Conservation (phyloP, 352 stramenopile genomes). For the Phytophthora pinifolia region DNA sequence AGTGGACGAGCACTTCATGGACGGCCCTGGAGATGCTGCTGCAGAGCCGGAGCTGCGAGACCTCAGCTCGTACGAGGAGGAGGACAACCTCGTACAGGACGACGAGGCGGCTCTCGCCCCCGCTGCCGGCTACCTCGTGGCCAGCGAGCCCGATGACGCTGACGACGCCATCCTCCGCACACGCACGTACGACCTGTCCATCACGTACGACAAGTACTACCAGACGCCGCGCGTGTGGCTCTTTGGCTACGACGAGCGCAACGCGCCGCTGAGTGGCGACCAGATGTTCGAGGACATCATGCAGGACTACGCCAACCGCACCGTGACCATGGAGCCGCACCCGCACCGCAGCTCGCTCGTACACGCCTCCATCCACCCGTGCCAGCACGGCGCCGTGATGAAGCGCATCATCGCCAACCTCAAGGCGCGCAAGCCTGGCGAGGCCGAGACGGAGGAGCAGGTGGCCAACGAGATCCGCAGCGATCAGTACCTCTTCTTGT, state of each 20-base stretch:
- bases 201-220: conserved; percentile 99
- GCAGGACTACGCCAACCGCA: conserved; percentile 98
- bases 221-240: conserved; percentile 99
- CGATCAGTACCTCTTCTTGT: conserved; percentile 99
- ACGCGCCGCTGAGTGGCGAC: conserved; percentile 85
- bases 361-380: conserved; percentile 97
- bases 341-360: conserved; percentile 89
- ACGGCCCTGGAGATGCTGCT: conserved; percentile 8
- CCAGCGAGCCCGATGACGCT: conserved; percentile 79
- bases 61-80: conserved; percentile 72
- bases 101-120: conserved; percentile 53
- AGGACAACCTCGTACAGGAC: conserved; percentile 77
- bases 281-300: conserved; percentile 99
- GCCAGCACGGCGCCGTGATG: conserved; percentile 98
- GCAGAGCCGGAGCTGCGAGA: conserved; percentile 38
- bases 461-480: conserved; percentile 69
- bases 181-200: conserved; percentile 97
- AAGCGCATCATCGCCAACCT: conserved; percentile 97
- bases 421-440: conserved; percentile 48
- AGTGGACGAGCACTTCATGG: conserved; percentile 70
- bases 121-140: conserved; percentile 51
- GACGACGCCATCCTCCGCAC: conserved; percentile 93
- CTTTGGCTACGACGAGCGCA: conserved; percentile 94
- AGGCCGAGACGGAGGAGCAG: conserved; percentile 30
- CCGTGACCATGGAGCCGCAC: conserved; percentile 98